Conservation (phyloP, 2,329 filamentous ascomycete genomes). For the Lecanicillium sp. region DNA sequence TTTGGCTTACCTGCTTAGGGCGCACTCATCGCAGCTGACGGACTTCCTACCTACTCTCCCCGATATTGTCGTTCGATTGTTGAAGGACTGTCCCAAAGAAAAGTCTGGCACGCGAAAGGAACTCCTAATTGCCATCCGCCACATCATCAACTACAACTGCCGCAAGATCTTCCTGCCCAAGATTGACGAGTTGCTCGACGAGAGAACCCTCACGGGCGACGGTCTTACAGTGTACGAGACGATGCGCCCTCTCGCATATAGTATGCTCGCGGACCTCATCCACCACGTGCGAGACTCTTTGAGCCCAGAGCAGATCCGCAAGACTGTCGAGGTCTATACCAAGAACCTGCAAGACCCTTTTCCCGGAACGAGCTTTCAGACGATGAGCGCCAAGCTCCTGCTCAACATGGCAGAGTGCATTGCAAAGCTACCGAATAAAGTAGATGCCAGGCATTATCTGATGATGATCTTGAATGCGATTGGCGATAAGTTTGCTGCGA, state of each 20-base stretch:
- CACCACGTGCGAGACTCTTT: conserved; percentile 93
- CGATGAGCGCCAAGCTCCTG: conserved; percentile 95
- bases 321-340: conserved; percentile 95
- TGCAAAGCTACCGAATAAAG: conserved; percentile 85
- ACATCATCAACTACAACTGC: conserved; percentile 99
- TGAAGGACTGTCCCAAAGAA: conserved; percentile 91
- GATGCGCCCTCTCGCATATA: conserved; percentile 91
- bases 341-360: conserved; percentile 93
- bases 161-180: conserved; percentile 88
- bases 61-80: conserved; percentile 78
- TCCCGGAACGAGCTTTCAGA: conserved; percentile 96
- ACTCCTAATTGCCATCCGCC: conserved; percentile 87
- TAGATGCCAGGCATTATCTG: conserved; percentile 87
- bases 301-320: conserved; percentile 81
- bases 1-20: conserved; percentile 80
- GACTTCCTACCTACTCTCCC: conserved; percentile 85
- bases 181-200: conserved; percentile 91
- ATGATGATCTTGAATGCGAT: conserved; percentile 98
- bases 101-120: conserved; percentile 93
- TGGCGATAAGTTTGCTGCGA: conserved; percentile 93
- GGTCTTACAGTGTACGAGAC: conserved; percentile 95
- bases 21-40: conserved; percentile 77
- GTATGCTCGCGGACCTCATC: conserved; percentile 96
- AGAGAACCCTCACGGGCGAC: conserved; percentile 89
- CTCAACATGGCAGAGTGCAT: conserved; percentile 99